phyloP scores from a whole-genome alignment of 176 grass and related monocot genomes.

The Carex kokanica region DNA sequence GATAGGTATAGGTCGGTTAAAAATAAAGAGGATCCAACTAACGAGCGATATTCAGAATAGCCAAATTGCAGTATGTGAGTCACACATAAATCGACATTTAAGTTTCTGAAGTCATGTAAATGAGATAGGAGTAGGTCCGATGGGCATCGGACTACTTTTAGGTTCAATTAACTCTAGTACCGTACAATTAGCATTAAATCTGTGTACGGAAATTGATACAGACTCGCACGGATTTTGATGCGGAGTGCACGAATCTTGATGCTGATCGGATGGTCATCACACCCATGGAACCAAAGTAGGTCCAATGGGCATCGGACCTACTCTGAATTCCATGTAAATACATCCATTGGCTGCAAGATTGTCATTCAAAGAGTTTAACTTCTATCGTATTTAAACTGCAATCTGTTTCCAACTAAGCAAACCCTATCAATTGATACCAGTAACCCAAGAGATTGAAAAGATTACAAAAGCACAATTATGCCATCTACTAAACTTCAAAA shows the following conservation, averaged over 20 bases:
- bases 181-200: no score
- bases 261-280: no score
- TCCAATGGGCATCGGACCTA: no score
- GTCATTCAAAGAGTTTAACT: not conserved
- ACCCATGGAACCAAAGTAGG: no score
- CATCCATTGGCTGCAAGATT: not conserved
- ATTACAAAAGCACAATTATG: not conserved
- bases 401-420: not conserved
- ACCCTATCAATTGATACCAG: not conserved
- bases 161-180: no score
- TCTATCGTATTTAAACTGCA: no score
- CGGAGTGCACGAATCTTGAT: no score
- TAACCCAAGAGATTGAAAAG: not conserved
- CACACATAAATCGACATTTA: not conserved
- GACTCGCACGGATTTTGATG: no score
- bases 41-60: not conserved
- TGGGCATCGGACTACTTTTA: no score
- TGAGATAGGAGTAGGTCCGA: no score
- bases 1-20: not conserved
- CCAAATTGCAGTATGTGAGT: not conserved
- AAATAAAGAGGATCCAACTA: no score
- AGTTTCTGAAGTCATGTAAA: not conserved
- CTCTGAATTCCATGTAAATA: not conserved
- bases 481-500: slow-evolving; percentile 15
- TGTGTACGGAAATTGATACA: no score